Evolutionary conservation across 2,329 filamentous ascomycete species (phyloP).

Genomic region (Colletotrichum sp.): DNA sequence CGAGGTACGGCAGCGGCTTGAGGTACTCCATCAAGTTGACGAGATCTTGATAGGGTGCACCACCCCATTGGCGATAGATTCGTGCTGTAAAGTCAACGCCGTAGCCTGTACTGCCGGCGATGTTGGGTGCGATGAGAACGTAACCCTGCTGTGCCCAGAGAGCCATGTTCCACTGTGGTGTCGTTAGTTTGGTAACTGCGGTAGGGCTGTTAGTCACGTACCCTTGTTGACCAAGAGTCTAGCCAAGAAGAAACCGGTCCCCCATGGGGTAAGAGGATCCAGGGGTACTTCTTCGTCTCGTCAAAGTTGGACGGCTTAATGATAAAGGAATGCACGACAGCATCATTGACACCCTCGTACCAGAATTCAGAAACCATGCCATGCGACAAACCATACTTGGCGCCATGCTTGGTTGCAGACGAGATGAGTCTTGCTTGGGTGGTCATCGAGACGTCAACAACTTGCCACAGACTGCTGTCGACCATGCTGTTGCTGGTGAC

Average conservation of each 20-base stretch:
- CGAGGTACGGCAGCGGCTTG: constrained; percentile 55
- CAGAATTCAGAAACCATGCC: constrained; percentile 46
- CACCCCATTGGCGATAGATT: constrained; percentile 58
- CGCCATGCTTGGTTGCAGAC: constrained; percentile 33
- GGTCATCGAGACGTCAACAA: constrained; percentile 30
- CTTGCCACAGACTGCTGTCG: constrained; percentile 41
- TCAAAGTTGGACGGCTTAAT: constrained; percentile 43
- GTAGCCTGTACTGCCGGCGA: constrained; percentile 62
- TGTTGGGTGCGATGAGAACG: constrained; percentile 63
- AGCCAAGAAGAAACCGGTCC: constrained; percentile 52
- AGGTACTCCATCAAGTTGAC: constrained; percentile 58
- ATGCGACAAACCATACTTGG: constrained; percentile 35
- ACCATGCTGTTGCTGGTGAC: constrained; percentile 41
- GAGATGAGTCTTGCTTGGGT: constrained; percentile 31
- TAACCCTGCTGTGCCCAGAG: constrained; percentile 67
- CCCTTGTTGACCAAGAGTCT: constrained; percentile 55
- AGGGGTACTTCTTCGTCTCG: constrained; percentile 37
- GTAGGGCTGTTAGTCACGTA: constrained; percentile 25
- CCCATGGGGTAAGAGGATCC: constrained; percentile 42
- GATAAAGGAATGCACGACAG: constrained; percentile 42
- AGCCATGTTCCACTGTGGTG: constrained; percentile 53
- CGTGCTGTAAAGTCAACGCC: constrained; percentile 44
- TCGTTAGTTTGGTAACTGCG: background rate
- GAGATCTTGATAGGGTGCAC: constrained; percentile 59
- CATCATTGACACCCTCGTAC: constrained; percentile 40